phyloP scores from a whole-genome alignment of 2,329 filamentous ascomycete genomes.

The Diplodia scrobiculata region DNA sequence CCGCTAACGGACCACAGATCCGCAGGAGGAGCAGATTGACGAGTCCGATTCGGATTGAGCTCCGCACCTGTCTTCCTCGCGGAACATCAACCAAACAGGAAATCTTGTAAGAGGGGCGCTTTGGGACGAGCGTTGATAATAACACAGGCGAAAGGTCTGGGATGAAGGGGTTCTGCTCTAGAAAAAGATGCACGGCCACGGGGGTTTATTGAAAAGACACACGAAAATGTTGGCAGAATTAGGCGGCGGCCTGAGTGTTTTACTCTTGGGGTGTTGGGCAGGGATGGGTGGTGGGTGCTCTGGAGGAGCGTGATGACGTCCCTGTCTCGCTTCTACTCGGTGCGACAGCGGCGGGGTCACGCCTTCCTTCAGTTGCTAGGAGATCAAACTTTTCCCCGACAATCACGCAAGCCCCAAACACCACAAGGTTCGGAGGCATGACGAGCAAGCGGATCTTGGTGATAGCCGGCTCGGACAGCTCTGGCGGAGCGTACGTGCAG shows the following conservation, averaged over 20 bases:
- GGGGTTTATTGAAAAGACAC: background rate
- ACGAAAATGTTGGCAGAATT: background rate
- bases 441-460: slow-evolving; percentile 64
- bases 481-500: slow-evolving; percentile 74
- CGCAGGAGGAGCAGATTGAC: slow-evolving; percentile 50
- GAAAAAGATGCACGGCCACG: background rate
- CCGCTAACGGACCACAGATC: slow-evolving; percentile 41
- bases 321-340: slow-evolving; percentile 21
- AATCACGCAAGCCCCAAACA: slow-evolving; percentile 18
- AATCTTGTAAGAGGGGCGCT: background rate
- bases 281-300: background rate
- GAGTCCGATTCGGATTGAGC: slow-evolving; percentile 48
- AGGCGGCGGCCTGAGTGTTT: background rate
- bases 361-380: slow-evolving; percentile 2
- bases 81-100: background rate
- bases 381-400: slow-evolving; percentile 15
- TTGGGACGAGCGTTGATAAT: background rate
- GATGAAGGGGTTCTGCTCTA: background rate
- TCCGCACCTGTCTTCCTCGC: background rate
- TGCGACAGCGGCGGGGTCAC: slow-evolving; percentile 17
- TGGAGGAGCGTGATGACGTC: slow-evolving; percentile 2
- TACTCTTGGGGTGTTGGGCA: background rate
- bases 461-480: slow-evolving; percentile 87
- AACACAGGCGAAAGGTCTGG: background rate
- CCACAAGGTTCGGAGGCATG: slow-evolving; percentile 34